Percentiles rank a stretch among this genome's conserved stretches.
phyloP scores from a whole-genome alignment of 345 rosid genomes.

The Populus tremula region DNA sequence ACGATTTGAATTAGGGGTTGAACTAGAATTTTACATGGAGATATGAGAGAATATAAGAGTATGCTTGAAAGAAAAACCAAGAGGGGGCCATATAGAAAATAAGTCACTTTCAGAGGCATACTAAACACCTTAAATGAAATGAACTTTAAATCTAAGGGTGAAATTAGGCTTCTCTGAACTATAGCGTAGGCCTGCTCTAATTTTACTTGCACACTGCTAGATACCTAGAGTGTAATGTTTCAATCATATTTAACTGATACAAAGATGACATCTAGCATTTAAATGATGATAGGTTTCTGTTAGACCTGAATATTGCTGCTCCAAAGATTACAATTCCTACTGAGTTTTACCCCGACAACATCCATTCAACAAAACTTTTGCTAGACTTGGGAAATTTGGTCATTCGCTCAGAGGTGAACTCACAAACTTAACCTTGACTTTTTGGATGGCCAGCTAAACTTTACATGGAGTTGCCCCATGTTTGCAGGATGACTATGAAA shows the following conservation, averaged over 20 bases:
- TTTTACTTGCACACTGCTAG: neutral
- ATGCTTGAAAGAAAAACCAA: too few relatives aligned
- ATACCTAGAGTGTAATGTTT: neutral
- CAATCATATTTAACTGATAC: neutral
- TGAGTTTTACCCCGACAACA: conserved; percentile 67
- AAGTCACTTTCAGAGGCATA: too few relatives aligned
- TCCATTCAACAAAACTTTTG: conserved; percentile 77
- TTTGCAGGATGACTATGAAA: conserved; percentile 67
- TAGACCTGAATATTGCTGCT: conserved; percentile 97
- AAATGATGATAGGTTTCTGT: conserved; percentile 62
- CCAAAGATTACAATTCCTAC: conserved; percentile 98
- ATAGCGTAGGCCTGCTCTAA: neutral
- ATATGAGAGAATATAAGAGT: too few relatives aligned
- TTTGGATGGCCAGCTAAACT: conserved; percentile 1
- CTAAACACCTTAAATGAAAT: too few relatives aligned
- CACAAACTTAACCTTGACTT: conserved; percentile 6
- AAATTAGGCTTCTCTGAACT: too few relatives aligned
- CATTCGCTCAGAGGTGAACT: conserved; percentile 76
- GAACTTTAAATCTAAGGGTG: too few relatives aligned
- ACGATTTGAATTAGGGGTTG: too few relatives aligned
- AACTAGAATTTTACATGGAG: too few relatives aligned
- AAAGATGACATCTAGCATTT: conserved; percentile 12
- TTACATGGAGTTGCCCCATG: conserved; percentile 16
- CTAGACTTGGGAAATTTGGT: conserved; percentile 94
- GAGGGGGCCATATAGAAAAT: too few relatives aligned